Conservation (phyloP, 2,329 filamentous ascomycete species). For the Truncatella angustata region DNA sequence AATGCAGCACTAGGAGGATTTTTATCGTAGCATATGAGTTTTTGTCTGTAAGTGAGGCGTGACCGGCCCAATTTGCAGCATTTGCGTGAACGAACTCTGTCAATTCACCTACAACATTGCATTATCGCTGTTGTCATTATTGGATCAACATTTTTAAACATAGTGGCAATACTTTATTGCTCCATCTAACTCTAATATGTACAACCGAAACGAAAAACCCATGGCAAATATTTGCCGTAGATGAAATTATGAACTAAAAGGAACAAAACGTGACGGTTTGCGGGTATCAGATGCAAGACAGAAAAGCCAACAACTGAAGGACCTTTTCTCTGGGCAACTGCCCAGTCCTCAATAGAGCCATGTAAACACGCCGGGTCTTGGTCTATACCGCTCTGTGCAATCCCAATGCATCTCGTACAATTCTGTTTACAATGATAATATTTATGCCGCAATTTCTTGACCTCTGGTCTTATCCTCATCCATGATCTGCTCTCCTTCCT, state of each 20-base stretch:
- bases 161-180: neutral
- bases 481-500: slow-evolving; percentile 92
- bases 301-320: neutral
- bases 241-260: neutral
- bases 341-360: neutral
- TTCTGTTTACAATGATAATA: neutral
- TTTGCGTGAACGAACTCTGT: no score
- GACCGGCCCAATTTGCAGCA: no score
- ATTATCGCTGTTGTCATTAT: no score
- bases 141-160: no score
- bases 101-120: no score
- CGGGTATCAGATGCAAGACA: neutral
- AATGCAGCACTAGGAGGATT: slow-evolving; percentile 17
- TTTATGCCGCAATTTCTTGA: neutral
- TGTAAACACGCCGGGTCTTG: neutral
- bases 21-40: neutral
- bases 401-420: neutral
- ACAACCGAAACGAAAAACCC: neutral
- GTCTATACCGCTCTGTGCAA: neutral
- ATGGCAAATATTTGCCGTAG: neutral
- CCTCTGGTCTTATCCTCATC: slow-evolving; percentile 46
- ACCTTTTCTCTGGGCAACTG: neutral
- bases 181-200: neutral
- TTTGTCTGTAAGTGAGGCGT: no score
- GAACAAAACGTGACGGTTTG: neutral